Conservation (phyloP, 2,329 filamentous ascomycete species). For the Pseudogymnoascus sp. region DNA sequence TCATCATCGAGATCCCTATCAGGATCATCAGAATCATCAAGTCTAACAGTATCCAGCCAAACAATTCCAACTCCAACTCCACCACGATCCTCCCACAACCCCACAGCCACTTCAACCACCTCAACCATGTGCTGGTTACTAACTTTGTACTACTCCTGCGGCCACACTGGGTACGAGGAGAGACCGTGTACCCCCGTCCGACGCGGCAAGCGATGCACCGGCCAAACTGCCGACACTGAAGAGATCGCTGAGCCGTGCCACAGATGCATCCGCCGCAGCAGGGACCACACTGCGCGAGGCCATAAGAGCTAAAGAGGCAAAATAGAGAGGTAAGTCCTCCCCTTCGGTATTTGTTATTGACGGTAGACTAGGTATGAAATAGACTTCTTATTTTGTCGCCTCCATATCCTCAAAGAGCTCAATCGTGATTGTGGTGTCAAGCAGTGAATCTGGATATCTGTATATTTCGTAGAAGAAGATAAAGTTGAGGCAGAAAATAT, state of each 20-base stretch:
- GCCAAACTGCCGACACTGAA: background rate
- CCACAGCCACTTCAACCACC: background rate
- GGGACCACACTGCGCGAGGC: background rate
- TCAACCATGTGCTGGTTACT: background rate
- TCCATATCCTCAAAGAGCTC: background rate
- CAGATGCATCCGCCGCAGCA: background rate
- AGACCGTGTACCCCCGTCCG: background rate
- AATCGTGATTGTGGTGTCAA: background rate
- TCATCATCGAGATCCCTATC: background rate
- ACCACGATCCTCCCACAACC: background rate
- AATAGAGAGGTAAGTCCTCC: background rate
- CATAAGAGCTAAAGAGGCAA: background rate
- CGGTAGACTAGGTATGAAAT: background rate
- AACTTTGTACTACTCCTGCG: background rate
- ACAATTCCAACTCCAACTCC: background rate
- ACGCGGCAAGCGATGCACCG: background rate
- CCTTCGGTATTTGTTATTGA: background rate
- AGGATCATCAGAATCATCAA: background rate
- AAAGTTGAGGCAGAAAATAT: background rate
- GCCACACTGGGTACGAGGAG: background rate
- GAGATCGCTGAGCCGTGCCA: background rate
- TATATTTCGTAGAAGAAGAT: background rate
- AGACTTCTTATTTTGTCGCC: background rate
- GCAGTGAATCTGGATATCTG: background rate
- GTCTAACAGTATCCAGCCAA: background rate